These are phyloP conservation scores for Thraustochytrium sp. DNA, from an alignment of 352 stramenopile genomes.

Conservation along the genomic window DNA sequence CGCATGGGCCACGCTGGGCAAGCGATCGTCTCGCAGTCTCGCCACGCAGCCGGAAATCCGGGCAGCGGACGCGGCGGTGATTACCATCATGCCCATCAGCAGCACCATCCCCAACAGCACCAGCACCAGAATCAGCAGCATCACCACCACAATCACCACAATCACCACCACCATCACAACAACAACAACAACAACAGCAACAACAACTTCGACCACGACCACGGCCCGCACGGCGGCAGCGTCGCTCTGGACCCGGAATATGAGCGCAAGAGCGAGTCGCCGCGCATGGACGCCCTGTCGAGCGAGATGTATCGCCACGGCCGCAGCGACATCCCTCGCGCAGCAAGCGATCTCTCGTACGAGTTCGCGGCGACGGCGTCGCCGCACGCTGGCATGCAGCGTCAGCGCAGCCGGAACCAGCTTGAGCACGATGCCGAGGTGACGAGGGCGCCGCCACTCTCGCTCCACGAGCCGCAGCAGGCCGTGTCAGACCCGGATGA, in stretches of 20 bases:
- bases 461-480: neutral
- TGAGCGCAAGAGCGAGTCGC: neutral
- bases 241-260: neutral
- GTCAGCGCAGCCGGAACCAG: neutral
- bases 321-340: neutral
- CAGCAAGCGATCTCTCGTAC: constrained; percentile 17
- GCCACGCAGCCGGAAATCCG: too few relatives aligned
- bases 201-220: neutral
- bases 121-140: neutral
- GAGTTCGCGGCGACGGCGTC: constrained; percentile 23
- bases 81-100: neutral
- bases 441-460: neutral
- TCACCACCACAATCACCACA: neutral
- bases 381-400: neutral
- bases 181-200: neutral
- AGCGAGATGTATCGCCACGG: constrained; percentile 32
- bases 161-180: neutral
- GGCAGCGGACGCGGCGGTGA: neutral
- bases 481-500: neutral
- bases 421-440: neutral
- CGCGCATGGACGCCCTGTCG: neutral
- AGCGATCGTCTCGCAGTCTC: constrained; percentile 2
- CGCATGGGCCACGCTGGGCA: neutral
- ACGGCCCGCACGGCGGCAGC: neutral
- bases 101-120: neutral